Percentiles rank a stretch among this genome's conserved stretches.
Evolutionary conservation across 78 protist genomes (phyloP).

Genomic region (Dictyostelium intermedium): DNA sequence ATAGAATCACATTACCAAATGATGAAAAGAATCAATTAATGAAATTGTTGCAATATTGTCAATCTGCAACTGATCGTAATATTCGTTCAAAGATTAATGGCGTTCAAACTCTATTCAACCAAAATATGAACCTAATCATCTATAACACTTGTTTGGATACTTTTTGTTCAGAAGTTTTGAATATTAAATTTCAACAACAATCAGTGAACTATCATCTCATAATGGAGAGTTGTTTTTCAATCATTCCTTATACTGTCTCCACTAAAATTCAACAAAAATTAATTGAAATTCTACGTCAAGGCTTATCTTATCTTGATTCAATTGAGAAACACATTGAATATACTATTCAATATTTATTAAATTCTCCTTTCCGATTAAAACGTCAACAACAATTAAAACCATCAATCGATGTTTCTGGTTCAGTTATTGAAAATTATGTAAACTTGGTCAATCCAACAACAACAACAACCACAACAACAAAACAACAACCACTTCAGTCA

Average conservation of each 20-base stretch:
- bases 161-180: slow-evolving; percentile 27
- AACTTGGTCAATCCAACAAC: background rate
- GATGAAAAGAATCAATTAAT: slow-evolving; percentile 24
- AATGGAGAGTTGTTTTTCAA: slow-evolving; percentile 25
- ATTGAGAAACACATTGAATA: slow-evolving; percentile 71
- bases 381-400: slow-evolving; percentile 40
- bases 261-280: slow-evolving; percentile 48
- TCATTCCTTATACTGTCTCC: slow-evolving; percentile 8
- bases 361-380: slow-evolving; percentile 72
- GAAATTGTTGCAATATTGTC: slow-evolving; percentile 50
- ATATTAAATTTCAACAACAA: background rate
- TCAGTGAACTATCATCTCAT: background rate
- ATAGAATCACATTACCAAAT: slow-evolving; percentile 7
- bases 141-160: slow-evolving; percentile 49
- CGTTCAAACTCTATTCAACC: slow-evolving; percentile 28
- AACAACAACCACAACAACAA: background rate
- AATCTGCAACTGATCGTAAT: slow-evolving; percentile 52
- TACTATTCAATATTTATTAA: slow-evolving; percentile 62
- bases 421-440: slow-evolving; percentile 57
- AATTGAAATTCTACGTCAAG: slow-evolving; percentile 24
- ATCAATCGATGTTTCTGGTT: slow-evolving; percentile 2
- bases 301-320: slow-evolving; percentile 29
- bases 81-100: slow-evolving; percentile 23
- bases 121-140: slow-evolving; percentile 34
- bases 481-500: no score